phyloP scores from a whole-genome alignment of 1,284 basidiomycete genomes.

The Apiotrichum veenhuisii region DNA sequence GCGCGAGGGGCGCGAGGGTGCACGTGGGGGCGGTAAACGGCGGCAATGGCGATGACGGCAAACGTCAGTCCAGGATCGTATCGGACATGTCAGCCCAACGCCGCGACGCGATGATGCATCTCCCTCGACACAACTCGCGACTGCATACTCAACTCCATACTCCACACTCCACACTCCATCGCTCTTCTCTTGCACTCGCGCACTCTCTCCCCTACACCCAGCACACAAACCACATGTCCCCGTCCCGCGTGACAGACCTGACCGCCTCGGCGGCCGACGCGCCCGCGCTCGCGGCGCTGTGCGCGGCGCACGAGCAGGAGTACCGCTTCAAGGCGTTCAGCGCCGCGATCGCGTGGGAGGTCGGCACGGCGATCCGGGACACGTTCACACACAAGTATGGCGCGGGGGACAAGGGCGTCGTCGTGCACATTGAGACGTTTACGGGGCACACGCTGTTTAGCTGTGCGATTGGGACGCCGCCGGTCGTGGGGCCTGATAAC shows the following conservation, averaged over 20 bases:
- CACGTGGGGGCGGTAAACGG: too few species aligned
- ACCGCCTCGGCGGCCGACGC: background rate
- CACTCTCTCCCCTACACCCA: too few species aligned
- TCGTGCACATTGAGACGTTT: constrained; percentile 42
- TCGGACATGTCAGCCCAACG: too few species aligned
- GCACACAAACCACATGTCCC: too few species aligned
- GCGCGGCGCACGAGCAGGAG: constrained; percentile 20
- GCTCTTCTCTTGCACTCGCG: too few species aligned
- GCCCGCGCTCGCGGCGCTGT: constrained; percentile 11
- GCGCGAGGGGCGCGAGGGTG: too few species aligned
- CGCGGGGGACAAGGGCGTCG: constrained; percentile 23
- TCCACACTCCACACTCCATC: too few species aligned
- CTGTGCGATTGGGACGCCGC: constrained; percentile 34
- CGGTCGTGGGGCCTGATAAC: constrained; percentile 37
- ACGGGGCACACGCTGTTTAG: constrained; percentile 43
- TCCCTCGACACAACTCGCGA: too few species aligned
- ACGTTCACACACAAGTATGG: constrained; percentile 25
- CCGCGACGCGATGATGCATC: too few species aligned
- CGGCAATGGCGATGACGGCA: too few species aligned
- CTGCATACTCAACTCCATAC: too few species aligned
- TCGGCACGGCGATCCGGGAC: constrained; percentile 30
- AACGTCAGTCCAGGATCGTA: too few species aligned
- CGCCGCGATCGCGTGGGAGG: constrained; percentile 28
- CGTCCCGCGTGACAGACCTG: background rate
- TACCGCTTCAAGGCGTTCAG: constrained; percentile 26